phyloP scores from a whole-genome alignment of 1,284 basidiomycete genomes.

The Puccinia polysora region DNA sequence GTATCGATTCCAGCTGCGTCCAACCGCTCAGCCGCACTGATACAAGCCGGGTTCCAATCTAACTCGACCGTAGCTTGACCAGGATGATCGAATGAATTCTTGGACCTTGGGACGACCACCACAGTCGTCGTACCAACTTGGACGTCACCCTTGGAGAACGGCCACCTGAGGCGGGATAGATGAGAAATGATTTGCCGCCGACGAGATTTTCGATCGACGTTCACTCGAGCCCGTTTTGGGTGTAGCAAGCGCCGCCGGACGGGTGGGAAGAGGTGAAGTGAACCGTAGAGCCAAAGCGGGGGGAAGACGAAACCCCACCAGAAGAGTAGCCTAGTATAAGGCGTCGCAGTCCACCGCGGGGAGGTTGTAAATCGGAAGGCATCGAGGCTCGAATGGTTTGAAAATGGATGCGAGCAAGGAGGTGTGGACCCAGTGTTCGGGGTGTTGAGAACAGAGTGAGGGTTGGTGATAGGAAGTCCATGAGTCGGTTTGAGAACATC shows the following conservation, averaged over 20 bases:
- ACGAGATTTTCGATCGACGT: not conserved
- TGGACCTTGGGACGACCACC: constrained; percentile 6
- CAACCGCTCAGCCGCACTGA: constrained; percentile 21
- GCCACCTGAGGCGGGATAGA: constrained; percentile 50
- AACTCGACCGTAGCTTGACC: not conserved
- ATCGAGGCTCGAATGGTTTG: constrained; percentile 1
- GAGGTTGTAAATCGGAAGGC: constrained; percentile 10
- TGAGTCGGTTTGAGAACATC: too few relatives aligned
- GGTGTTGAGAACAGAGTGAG: not conserved
- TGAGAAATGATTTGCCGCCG: constrained; percentile 44
- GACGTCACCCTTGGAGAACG: constrained; percentile 51
- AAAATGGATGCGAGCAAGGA: not conserved
- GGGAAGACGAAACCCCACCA: constrained; percentile 28
- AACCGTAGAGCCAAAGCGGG: constrained; percentile 21
- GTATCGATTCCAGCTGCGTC: constrained; percentile 19
- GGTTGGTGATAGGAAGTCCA: too few relatives aligned
- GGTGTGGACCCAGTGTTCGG: not conserved
- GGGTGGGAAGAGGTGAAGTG: constrained; percentile 11
- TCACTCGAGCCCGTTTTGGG: not conserved
- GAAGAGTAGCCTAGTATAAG: constrained; percentile 10
- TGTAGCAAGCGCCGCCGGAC: not conserved
- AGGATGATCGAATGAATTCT: not conserved
- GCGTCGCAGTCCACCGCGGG: not conserved
- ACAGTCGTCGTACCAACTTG: constrained; percentile 17
- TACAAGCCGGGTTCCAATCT: constrained; percentile 2